phyloP scores from a whole-genome alignment of 2,329 filamentous ascomycete species.

The Xylariaceae sp. region DNA sequence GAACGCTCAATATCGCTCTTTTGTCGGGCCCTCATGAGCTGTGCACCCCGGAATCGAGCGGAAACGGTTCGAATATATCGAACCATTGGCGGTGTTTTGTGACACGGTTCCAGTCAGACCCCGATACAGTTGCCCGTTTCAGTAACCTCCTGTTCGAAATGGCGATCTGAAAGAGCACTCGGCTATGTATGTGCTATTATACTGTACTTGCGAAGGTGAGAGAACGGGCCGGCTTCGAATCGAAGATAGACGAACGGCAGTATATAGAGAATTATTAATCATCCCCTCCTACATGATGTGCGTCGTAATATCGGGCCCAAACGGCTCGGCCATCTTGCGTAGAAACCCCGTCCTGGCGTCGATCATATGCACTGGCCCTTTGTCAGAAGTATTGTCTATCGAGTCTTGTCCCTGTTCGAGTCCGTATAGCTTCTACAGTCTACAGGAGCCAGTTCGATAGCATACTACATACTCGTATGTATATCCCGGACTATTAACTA shows the following conservation, averaged over 20 bases:
- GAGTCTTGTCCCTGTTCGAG: background rate
- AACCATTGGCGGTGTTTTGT: background rate
- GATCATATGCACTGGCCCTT: slow-evolving; percentile 11
- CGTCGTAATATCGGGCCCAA: background rate
- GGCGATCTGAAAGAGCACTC: background rate
- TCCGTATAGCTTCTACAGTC: background rate
- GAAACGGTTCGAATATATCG: background rate
- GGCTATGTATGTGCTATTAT: background rate
- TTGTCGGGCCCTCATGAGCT: background rate
- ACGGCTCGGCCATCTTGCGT: background rate
- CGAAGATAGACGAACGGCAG: no score
- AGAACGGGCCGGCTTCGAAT: no score
- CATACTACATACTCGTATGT: no score
- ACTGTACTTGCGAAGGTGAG: no score
- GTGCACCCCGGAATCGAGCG: background rate
- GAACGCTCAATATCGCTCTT: background rate
- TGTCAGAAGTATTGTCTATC: background rate
- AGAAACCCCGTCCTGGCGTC: background rate
- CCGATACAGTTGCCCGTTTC: background rate
- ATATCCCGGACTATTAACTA: no score
- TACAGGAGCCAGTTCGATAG: no score
- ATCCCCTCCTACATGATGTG: background rate
- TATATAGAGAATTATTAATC: no score
- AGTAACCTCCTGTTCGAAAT: background rate
- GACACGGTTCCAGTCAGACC: background rate